Conservation (phyloP, 129 eudicot genomes). For the Dittrichia graveolens region DNA sequence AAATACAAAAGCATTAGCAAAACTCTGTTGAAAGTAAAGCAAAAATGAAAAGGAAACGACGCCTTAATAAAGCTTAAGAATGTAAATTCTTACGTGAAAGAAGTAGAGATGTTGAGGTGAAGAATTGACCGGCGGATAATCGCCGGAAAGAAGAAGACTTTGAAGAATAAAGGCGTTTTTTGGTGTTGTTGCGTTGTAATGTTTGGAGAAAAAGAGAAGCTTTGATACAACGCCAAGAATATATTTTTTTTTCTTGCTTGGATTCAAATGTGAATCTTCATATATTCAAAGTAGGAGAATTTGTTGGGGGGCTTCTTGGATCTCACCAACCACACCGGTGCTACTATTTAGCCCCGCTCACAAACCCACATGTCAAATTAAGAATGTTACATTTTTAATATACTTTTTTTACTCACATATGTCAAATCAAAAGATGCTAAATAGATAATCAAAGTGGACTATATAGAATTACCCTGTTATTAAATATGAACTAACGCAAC, state of each 20-base stretch:
- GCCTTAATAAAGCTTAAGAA: slow-evolving; percentile 9
- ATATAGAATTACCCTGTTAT: no score
- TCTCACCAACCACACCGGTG: slow-evolving; percentile 31
- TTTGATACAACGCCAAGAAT: slow-evolving; percentile 22
- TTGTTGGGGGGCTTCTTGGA: slow-evolving; percentile 15
- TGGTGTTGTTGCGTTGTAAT: no score
- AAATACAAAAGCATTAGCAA: neutral
- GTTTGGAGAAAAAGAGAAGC: neutral
- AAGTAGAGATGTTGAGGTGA: neutral
- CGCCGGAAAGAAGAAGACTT: neutral
- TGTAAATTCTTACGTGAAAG: slow-evolving; percentile 13
- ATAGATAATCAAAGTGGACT: no score
- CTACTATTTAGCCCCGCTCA: no score
- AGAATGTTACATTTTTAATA: no score
- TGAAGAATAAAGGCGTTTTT: neutral
- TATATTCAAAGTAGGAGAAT: neutral
- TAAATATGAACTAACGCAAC: no score
- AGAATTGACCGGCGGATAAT: neutral
- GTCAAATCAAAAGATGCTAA: no score
- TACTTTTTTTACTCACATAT: no score
- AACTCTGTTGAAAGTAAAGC: neutral
- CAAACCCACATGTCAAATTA: no score
- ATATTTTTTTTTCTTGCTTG: no score
- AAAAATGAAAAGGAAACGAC: neutral
- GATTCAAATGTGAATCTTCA: slow-evolving; percentile 1